Evolutionary conservation across 352 stramenopile genomes (phyloP).

Genomic region (Paralagenidium karlingii): DNA sequence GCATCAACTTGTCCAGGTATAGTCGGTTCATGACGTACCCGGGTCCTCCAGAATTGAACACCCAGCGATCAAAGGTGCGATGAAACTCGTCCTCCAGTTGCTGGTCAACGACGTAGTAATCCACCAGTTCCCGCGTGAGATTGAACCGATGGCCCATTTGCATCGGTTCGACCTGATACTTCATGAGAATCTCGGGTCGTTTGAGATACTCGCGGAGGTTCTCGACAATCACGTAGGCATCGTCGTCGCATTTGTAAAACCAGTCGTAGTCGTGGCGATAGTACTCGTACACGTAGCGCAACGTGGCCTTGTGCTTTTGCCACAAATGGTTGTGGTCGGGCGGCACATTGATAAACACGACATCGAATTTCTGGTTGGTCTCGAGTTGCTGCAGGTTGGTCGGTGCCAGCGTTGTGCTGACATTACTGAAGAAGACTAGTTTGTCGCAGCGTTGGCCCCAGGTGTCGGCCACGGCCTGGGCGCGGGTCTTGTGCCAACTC

Average conservation of each 20-base stretch:
- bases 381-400: conserved; percentile 9
- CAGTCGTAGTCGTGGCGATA: conserved; percentile 74
- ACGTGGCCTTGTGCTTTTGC: conserved; percentile 70
- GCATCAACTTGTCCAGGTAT: conserved; percentile 60
- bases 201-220: conserved; percentile 54
- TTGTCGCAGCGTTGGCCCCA: conserved; percentile 73
- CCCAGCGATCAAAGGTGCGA: conserved; percentile 43
- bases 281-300: conserved; percentile 52
- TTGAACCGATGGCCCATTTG: conserved; percentile 75
- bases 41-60: conserved; percentile 71
- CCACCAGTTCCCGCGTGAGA: conserved; percentile 47
- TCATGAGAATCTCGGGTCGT: conserved; percentile 49
- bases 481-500: conserved; percentile 38
- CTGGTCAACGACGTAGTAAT: conserved; percentile 70
- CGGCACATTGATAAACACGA: conserved; percentile 54
- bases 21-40: conserved; percentile 69
- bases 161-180: conserved; percentile 39
- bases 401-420: conserved; percentile 28
- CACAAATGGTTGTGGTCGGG: conserved; percentile 73
- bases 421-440: conserved; percentile 78
- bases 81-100: conserved; percentile 36
- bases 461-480: conserved; percentile 57
- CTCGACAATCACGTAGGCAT: conserved; percentile 72
- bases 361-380: conserved; percentile 24
- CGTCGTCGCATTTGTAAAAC: conserved; percentile 81